These are phyloP conservation scores for Histomonas meleagridis DNA, from an alignment of 208 protist species.

Conservation along the genomic window DNA sequence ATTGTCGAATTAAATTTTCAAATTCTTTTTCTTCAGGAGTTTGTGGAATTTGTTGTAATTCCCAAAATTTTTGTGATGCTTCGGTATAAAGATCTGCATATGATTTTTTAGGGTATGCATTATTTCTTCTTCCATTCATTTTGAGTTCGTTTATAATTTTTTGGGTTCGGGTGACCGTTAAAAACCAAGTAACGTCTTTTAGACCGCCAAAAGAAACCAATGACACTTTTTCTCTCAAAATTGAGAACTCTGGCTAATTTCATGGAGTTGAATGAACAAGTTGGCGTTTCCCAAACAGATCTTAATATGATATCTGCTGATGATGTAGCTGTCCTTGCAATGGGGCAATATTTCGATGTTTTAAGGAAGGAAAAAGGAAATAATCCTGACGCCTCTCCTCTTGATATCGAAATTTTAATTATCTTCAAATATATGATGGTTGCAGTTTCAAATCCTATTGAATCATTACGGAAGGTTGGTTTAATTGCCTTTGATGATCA, in stretches of 20 bases:
- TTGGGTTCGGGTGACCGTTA: no score
- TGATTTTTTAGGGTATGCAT: neutral
- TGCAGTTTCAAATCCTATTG: neutral
- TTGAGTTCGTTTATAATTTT: neutral
- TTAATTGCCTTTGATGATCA: neutral
- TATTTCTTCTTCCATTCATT: neutral
- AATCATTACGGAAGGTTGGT: neutral
- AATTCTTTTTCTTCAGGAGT: slow-evolving; percentile 11
- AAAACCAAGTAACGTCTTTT: no score
- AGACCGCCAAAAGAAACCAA: no score
- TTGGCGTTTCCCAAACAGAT: no score
- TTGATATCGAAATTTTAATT: neutral
- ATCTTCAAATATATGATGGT: neutral
- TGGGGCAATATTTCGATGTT: no score
- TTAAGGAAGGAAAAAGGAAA: neutral
- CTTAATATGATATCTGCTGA: no score
- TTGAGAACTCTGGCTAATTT: no score
- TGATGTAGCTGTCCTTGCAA: no score
- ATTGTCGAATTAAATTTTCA: neutral
- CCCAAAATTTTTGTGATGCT: neutral
- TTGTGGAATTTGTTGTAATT: neutral
- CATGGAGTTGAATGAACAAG: no score
- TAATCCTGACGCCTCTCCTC: neutral
- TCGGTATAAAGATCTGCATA: neutral
- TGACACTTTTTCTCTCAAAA: no score